A percentile compares a stretch with the other conserved stretches of the same genome.
These are phyloP conservation scores for Lagenidium sp. DNA, from an alignment of 352 stramenopile species.

Conservation along the genomic window DNA sequence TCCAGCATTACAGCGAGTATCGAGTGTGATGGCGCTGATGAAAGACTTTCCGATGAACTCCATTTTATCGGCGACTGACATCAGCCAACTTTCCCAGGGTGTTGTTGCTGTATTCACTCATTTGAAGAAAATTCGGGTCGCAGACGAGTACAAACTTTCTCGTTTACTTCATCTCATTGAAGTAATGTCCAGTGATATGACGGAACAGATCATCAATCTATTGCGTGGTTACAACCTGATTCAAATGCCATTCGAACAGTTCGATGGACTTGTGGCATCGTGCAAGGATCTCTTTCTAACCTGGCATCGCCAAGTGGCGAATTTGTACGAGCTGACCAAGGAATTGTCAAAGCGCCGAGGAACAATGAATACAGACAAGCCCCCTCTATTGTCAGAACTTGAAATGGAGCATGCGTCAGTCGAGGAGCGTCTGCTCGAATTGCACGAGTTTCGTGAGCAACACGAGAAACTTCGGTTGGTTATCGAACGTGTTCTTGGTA, in stretches of 20 bases:
- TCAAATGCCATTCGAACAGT: conserved; percentile 78
- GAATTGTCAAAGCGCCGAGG: conserved; percentile 81
- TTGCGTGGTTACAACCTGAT: conserved; percentile 79
- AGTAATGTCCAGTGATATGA: conserved; percentile 82
- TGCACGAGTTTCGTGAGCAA: conserved; percentile 88
- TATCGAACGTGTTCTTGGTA: conserved; percentile 79
- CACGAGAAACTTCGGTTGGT: conserved; percentile 88
- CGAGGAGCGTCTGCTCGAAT: conserved; percentile 80
- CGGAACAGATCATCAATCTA: conserved; percentile 72
- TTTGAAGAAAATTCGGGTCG: conserved; percentile 86
- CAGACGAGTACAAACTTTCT: conserved; percentile 83
- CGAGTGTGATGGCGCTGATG: conserved; percentile 89
- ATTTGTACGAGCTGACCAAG: conserved; percentile 83
- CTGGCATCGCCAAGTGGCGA: conserved; percentile 74
- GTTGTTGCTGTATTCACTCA: conserved; percentile 81
- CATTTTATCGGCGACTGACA: conserved; percentile 85
- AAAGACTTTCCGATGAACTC: conserved; percentile 91
- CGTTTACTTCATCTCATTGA: conserved; percentile 75
- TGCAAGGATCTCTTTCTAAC: conserved; percentile 83
- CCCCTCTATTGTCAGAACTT: conserved; percentile 67
- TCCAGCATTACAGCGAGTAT: conserved; percentile 75
- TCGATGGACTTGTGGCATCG: conserved; percentile 60
- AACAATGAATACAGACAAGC: conserved; percentile 76
- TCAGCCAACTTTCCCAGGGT: conserved; percentile 74
- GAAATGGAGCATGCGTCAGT: conserved; percentile 82